These are phyloP conservation scores for Trametes cubensis DNA, from an alignment of 768 basidiomycete genomes.

Conservation along the genomic window DNA sequence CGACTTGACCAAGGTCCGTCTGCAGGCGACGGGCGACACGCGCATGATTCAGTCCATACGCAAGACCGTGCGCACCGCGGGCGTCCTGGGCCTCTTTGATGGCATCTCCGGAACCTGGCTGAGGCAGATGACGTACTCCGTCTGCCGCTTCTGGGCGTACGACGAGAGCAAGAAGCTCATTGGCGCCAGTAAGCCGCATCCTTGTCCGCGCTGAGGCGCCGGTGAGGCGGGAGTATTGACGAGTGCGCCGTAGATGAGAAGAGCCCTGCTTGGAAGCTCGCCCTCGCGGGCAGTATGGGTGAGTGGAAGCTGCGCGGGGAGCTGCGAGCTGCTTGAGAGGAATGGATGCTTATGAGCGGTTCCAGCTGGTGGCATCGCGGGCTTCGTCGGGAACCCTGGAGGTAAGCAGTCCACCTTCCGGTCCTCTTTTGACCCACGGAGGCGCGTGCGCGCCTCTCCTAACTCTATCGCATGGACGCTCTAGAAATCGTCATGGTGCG, in stretches of 20 bases:
- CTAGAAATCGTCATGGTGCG: constrained; percentile 51
- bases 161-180: constrained; percentile 87
- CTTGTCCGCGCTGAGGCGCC: background rate
- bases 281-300: constrained; percentile 85
- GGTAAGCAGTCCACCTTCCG: constrained; percentile 42
- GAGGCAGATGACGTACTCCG: constrained; percentile 90
- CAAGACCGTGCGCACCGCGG: constrained; percentile 83
- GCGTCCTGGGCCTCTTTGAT: constrained; percentile 78
- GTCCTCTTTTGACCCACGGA: background rate
- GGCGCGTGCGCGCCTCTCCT: no score
- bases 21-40: constrained; percentile 92
- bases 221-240: background rate
- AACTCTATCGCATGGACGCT: no score
- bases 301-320: constrained; percentile 33
- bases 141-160: constrained; percentile 93
- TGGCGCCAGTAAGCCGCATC: constrained; percentile 52
- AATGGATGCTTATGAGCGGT: constrained; percentile 12
- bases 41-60: constrained; percentile 81
- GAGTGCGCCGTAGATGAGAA: constrained; percentile 46
- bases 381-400: constrained; percentile 87
- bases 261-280: constrained; percentile 80
- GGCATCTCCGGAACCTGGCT: constrained; percentile 89
- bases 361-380: constrained; percentile 82
- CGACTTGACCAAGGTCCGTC: constrained; percentile 88
- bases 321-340: background rate